phyloP scores from a whole-genome alignment of 1,284 basidiomycete genomes.

The Cerioporus squamosus region DNA sequence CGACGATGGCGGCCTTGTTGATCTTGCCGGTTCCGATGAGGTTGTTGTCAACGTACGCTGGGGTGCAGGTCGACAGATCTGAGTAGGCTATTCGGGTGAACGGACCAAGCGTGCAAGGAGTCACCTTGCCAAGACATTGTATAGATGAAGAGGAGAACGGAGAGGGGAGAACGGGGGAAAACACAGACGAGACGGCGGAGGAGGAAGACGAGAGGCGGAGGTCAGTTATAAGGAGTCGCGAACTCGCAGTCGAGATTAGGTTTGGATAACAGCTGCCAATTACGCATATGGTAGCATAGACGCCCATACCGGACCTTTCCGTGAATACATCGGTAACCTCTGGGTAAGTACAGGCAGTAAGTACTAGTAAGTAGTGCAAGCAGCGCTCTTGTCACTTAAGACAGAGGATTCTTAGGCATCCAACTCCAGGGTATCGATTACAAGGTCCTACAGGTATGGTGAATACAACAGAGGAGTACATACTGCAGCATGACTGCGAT shows the following conservation, averaged over 20 bases:
- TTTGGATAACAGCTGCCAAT: too few species aligned
- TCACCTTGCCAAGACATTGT: slow-evolving; percentile 46
- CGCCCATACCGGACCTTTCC: too few species aligned
- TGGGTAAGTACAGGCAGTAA: too few species aligned
- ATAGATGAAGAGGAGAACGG: not conserved
- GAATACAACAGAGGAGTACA: not conserved
- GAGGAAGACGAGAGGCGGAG: too few species aligned
- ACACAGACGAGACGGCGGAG: too few species aligned
- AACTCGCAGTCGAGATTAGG: too few species aligned
- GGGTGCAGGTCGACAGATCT: not conserved
- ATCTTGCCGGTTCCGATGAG: slow-evolving; percentile 83
- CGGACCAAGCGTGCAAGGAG: not conserved
- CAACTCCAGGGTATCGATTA: slow-evolving; percentile 9
- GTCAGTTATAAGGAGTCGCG: too few species aligned
- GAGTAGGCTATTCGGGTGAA: not conserved
- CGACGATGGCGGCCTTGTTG: slow-evolving; percentile 83
- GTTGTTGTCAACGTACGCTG: slow-evolving; percentile 89
- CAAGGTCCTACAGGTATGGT: slow-evolving; percentile 8
- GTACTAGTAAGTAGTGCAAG: too few species aligned
- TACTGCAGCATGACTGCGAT: not conserved
- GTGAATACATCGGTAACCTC: too few species aligned
- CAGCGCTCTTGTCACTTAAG: too few species aligned
- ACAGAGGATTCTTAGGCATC: too few species aligned
- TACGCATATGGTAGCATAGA: too few species aligned
- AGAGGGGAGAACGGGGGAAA: not conserved